phyloP scores from a whole-genome alignment of 2,329 filamentous ascomycete genomes.

The Gnomoniopsis sp. region DNA sequence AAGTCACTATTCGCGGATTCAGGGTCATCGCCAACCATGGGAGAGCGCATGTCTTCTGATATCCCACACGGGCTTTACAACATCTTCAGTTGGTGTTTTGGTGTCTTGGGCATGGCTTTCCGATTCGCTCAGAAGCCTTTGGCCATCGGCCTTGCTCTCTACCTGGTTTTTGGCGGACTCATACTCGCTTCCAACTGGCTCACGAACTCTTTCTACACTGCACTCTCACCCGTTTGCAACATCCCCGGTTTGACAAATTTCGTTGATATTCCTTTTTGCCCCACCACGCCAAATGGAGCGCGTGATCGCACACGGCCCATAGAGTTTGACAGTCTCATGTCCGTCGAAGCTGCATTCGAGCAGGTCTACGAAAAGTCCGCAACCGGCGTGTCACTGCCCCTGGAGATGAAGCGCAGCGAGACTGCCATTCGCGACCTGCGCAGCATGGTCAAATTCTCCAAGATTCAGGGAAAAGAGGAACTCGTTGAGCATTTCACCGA shows the following conservation, averaged over 20 bases:
- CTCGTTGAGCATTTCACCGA: constrained; percentile 72
- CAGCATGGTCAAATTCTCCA: constrained; percentile 67
- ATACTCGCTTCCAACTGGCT: constrained; percentile 61
- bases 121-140: constrained; percentile 62
- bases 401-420: constrained; percentile 78
- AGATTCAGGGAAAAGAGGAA: constrained; percentile 64
- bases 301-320: constrained; percentile 32
- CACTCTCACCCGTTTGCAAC: constrained; percentile 66
- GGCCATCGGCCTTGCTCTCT: constrained; percentile 57
- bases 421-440: constrained; percentile 71
- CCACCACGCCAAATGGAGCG: constrained; percentile 21
- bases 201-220: constrained; percentile 56
- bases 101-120: constrained; percentile 57
- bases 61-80: constrained; percentile 37
- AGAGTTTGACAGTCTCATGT: constrained; percentile 74
- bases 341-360: constrained; percentile 72
- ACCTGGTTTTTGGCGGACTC: constrained; percentile 56
- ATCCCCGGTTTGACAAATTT: constrained; percentile 63
- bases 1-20: not conserved
- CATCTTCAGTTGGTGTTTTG: constrained; percentile 46
- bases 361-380: constrained; percentile 67
- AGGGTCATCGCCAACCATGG: constrained; percentile 23
- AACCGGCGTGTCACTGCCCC: constrained; percentile 63
- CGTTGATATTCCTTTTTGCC: constrained; percentile 64
- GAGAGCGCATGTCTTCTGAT: constrained; percentile 31